A percentile compares a stretch with the other conserved stretches of the same genome.
Evolutionary conservation across 2,329 filamentous ascomycete species (phyloP).

Genomic region (Amesomyces nigricolor): DNA sequence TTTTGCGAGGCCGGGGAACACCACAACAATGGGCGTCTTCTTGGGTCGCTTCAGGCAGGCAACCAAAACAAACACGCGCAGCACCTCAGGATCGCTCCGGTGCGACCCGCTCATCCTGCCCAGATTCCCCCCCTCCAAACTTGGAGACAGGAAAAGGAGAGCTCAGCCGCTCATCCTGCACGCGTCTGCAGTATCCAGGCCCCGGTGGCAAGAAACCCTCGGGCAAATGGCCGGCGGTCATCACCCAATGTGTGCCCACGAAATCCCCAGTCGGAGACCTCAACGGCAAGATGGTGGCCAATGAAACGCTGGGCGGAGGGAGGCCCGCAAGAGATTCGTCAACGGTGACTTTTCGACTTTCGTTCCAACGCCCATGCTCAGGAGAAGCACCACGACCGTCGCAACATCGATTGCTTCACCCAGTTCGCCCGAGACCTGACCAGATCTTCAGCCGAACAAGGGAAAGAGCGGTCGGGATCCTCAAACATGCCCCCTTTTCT

Average conservation of each 20-base stretch:
- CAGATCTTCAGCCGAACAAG: background rate
- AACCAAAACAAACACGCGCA: constrained; percentile 10
- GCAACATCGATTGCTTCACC: background rate
- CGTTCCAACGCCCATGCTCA: constrained; percentile 2
- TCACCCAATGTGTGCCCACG: constrained; percentile 5
- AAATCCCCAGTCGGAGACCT: constrained; percentile 1
- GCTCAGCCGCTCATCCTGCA: background rate
- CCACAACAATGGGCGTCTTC: background rate
- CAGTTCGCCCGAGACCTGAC: background rate
- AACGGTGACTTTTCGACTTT: background rate
- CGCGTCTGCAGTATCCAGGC: background rate
- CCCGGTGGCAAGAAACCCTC: background rate
- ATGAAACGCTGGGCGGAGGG: background rate
- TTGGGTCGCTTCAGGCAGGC: background rate
- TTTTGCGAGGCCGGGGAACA: background rate
- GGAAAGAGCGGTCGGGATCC: too few relatives aligned
- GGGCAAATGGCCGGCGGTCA: constrained; percentile 6
- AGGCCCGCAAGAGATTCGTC: constrained; percentile 1
- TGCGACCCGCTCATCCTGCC: too few relatives aligned
- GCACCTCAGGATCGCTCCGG: background rate
- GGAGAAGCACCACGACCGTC: background rate
- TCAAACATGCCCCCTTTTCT: too few relatives aligned
- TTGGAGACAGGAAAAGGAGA: background rate
- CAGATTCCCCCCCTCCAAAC: too few relatives aligned
- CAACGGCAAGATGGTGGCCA: background rate